Evolutionary conservation across 192 early-diverging fungal genomes (phyloP).

Genomic region (Thamnidium elegans): DNA sequence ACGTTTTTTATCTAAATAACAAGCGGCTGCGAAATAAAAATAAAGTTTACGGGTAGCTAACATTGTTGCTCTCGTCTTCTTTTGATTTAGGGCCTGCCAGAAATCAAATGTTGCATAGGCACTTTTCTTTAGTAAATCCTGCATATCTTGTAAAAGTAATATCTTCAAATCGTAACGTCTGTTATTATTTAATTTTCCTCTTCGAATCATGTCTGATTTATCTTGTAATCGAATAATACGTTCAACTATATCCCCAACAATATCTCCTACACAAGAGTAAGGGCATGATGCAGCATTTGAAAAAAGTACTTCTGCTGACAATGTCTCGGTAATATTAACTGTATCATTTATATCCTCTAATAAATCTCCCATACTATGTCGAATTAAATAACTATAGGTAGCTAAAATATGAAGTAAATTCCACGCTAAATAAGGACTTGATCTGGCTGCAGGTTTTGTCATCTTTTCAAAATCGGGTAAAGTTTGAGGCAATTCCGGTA

Average conservation of each 20-base stretch:
- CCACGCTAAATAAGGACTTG: conserved; percentile 1
- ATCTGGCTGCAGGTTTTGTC: neutral
- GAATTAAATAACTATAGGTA: conserved; percentile 25
- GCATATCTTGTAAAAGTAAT: neutral
- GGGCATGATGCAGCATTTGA: conserved; percentile 6
- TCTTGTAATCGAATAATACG: neutral
- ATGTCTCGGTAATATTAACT: neutral
- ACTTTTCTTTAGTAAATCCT: neutral
- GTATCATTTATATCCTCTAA: conserved; percentile 14
- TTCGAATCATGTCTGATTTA: neutral
- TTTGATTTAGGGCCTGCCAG: conserved; percentile 3
- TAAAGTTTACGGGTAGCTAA: conserved; percentile 13
- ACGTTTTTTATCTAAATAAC: neutral
- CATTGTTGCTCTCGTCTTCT: neutral
- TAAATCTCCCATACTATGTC: conserved; percentile 17
- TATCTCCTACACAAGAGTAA: neutral
- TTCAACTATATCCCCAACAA: conserved; percentile 1
- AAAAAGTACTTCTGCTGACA: conserved; percentile 18
- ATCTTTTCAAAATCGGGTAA: conserved; percentile 14
- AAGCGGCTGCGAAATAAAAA: conserved; percentile 8
- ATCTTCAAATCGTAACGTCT: conserved; percentile 1
- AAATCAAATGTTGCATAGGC: neutral
- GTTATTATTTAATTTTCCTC: neutral
- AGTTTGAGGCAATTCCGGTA: neutral
- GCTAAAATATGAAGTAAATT: conserved; percentile 14